Evolutionary conservation across 2,329 filamentous ascomycete genomes (phyloP).

Genomic region (Microcyclosporella mali): DNA sequence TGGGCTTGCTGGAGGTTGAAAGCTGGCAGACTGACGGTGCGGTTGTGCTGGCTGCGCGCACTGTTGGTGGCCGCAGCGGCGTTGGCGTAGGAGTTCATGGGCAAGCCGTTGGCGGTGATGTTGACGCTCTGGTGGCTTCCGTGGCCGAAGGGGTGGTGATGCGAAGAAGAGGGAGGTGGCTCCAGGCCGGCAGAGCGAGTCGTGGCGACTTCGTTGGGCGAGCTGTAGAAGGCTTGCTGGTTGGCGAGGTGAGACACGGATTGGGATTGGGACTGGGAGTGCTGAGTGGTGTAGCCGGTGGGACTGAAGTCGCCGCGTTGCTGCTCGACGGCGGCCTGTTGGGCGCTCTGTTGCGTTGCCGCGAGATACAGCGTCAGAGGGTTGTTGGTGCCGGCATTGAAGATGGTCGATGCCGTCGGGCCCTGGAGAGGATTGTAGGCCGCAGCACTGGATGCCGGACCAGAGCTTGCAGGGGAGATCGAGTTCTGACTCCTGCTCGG

Average conservation of each 20-base stretch:
- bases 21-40: conserved; percentile 81
- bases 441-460: conserved; percentile 48
- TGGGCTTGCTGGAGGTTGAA: conserved; percentile 50
- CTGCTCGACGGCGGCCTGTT: conserved; percentile 36
- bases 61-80: conserved; percentile 46
- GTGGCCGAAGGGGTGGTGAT: conserved; percentile 48
- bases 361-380: conserved; percentile 86
- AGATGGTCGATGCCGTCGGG: conserved; percentile 63
- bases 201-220: conserved; percentile 53
- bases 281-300: conserved; percentile 55
- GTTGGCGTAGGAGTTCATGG: conserved; percentile 14
- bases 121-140: conserved; percentile 47
- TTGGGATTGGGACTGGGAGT: conserved; percentile 36
- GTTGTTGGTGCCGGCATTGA: conserved; percentile 75
- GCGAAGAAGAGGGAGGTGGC: no score
- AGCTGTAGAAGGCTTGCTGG: conserved; percentile 72
- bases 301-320: conserved; percentile 26
- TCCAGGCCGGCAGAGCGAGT: conserved; percentile 29
- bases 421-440: conserved; percentile 55
- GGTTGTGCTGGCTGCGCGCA: conserved; percentile 52
- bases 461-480: conserved; percentile 55
- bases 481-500: conserved; percentile 51
- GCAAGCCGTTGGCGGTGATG: conserved; percentile 31
- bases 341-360: conserved; percentile 59
- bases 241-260: conserved; percentile 47